phyloP scores from a whole-genome alignment of 768 basidiomycete species.

The Mycena galericulata region DNA sequence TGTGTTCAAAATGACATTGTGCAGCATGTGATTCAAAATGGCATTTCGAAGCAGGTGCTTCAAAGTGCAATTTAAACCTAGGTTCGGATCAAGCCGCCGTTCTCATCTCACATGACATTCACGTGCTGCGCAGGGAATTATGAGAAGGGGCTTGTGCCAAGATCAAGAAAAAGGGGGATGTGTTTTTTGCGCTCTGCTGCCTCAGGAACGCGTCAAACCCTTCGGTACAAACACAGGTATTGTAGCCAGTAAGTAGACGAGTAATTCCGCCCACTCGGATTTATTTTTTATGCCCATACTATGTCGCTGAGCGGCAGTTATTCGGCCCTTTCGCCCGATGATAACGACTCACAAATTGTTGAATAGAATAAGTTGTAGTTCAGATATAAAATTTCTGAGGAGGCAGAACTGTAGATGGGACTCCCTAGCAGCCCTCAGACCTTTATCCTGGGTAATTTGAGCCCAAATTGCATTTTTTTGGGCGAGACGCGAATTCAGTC shows the following conservation, averaged over 20 bases:
- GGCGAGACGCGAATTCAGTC: too few relatives aligned
- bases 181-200: background rate
- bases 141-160: background rate
- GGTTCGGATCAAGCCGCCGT: constrained; percentile 1
- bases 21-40: too few relatives aligned
- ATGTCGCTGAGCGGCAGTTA: too few relatives aligned
- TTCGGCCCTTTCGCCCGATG: too few relatives aligned
- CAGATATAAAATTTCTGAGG: background rate
- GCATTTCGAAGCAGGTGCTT: too few relatives aligned
- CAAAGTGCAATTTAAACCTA: too few relatives aligned
- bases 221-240: background rate
- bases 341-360: too few relatives aligned
- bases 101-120: background rate
- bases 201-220: background rate
- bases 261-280: background rate
- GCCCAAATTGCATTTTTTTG: too few relatives aligned
- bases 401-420: background rate
- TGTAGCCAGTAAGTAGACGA: background rate
- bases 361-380: too few relatives aligned
- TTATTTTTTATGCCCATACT: background rate
- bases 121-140: too few relatives aligned
- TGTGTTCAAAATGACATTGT: too few relatives aligned
- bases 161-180: background rate
- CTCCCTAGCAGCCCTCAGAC: background rate
- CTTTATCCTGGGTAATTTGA: background rate